A percentile compares a stretch with the other conserved stretches of the same genome.
These are phyloP conservation scores for Trichosporon sp. DNA, from an alignment of 1,284 basidiomycete species.

Conservation along the genomic window DNA sequence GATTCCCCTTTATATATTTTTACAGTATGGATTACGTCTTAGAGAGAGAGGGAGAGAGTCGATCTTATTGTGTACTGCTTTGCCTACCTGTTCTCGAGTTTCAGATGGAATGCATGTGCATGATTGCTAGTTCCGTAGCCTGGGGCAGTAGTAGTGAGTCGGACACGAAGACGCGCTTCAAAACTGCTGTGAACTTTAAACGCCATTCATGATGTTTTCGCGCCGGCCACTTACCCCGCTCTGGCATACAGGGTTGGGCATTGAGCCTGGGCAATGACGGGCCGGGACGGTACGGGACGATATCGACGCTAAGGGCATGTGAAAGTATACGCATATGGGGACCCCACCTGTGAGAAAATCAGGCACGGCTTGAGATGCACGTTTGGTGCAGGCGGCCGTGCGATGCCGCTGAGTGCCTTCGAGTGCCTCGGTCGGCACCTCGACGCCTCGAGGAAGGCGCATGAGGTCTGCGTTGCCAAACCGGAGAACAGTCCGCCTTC, in stretches of 20 bases:
- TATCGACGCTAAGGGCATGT: background rate
- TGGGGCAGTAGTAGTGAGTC: background rate
- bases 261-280: background rate
- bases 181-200: background rate
- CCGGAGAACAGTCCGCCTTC: background rate
- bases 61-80: background rate
- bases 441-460: background rate
- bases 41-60: background rate
- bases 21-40: slow-evolving; percentile 1
- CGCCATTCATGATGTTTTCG: background rate
- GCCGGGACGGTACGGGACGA: background rate
- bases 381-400: slow-evolving; percentile 1
- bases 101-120: background rate
- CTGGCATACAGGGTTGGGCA: background rate
- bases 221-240: background rate
- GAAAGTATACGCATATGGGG: background rate
- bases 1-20: slow-evolving; percentile 2
- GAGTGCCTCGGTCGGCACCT: background rate
- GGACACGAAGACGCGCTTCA: background rate
- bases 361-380: background rate
- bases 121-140: background rate
- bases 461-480: background rate
- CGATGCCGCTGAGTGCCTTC: background rate
- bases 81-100: too few relatives aligned
- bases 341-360: background rate